These are phyloP conservation scores for Trametes villosa DNA, from an alignment of 768 basidiomycete species.

Conservation along the genomic window DNA sequence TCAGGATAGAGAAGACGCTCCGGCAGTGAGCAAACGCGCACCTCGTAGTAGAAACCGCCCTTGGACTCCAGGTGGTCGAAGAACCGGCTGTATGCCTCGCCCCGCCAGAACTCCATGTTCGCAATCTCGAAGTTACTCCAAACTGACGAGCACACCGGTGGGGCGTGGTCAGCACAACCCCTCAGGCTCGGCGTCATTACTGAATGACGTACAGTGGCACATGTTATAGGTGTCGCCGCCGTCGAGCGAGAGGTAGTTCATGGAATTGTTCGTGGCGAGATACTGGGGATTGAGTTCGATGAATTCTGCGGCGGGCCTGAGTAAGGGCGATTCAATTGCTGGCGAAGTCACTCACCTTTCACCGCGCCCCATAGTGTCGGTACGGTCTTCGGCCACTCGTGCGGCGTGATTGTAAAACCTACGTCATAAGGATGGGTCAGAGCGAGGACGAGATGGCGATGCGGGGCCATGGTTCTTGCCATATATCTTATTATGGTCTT, in stretches of 20 bases:
- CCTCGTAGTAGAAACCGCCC: constrained; percentile 94
- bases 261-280: constrained; percentile 58
- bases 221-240: constrained; percentile 64
- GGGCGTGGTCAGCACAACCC: neutral
- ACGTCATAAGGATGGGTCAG: neutral
- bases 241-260: constrained; percentile 70
- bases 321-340: constrained; percentile 20
- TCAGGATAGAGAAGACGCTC: neutral
- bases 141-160: constrained; percentile 38
- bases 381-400: constrained; percentile 68
- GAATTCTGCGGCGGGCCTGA: constrained; percentile 51
- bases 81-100: constrained; percentile 80
- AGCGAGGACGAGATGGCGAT: neutral
- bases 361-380: constrained; percentile 63
- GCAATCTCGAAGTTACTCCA: constrained; percentile 74
- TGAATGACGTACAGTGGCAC: constrained; percentile 57
- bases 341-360: constrained; percentile 56
- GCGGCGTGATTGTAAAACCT: constrained; percentile 69
- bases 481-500: constrained; percentile 68
- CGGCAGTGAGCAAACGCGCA: constrained; percentile 30
- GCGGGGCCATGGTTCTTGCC: constrained; percentile 39
- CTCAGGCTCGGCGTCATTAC: too few relatives aligned
- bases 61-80: constrained; percentile 80
- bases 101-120: constrained; percentile 89
- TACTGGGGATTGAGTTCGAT: constrained; percentile 56